Evolutionary conservation across 495 filamentous ascomycete species (phyloP).

Genomic region (Penicillium riverlandense): DNA sequence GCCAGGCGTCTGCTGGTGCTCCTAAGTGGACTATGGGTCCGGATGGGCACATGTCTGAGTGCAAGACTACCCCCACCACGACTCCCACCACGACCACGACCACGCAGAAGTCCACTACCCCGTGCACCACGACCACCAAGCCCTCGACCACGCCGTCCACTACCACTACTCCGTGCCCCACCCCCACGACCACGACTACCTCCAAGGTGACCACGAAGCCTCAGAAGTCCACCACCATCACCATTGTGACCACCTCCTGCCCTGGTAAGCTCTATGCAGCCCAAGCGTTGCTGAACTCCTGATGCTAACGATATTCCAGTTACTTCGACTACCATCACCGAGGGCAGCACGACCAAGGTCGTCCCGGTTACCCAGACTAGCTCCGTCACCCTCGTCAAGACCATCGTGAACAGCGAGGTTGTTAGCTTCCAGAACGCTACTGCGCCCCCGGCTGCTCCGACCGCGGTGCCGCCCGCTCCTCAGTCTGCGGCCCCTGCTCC

Average conservation of each 20-base stretch:
- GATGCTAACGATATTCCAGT: constrained; percentile 18
- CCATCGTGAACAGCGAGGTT: constrained; percentile 19
- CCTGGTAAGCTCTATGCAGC: constrained; percentile 21
- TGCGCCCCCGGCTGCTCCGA: constrained; percentile 4
- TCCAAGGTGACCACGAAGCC: constrained; percentile 14
- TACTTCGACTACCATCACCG: constrained; percentile 22
- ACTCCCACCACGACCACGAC: constrained; percentile 5
- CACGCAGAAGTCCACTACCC: not conserved
- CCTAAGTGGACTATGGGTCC: constrained; percentile 1
- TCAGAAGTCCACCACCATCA: constrained; percentile 25
- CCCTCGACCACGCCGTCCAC: not conserved
- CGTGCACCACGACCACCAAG: not conserved
- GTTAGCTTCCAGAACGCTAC: constrained; percentile 22
- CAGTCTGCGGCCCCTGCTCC: constrained; percentile 5
- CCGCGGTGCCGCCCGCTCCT: constrained; percentile 1
- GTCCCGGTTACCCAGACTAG: constrained; percentile 30
- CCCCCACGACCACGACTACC: not conserved
- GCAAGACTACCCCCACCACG: constrained; percentile 8
- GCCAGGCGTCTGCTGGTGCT: not conserved
- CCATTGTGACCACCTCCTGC: constrained; percentile 28
- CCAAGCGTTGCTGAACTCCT: not conserved
- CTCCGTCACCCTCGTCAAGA: constrained; percentile 30
- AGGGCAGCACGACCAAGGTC: constrained; percentile 22
- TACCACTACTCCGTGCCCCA: constrained; percentile 2
- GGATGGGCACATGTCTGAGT: constrained; percentile 4